Evolutionary conservation across 345 rosid genomes (phyloP).

Genomic region (Salix exigua): DNA sequence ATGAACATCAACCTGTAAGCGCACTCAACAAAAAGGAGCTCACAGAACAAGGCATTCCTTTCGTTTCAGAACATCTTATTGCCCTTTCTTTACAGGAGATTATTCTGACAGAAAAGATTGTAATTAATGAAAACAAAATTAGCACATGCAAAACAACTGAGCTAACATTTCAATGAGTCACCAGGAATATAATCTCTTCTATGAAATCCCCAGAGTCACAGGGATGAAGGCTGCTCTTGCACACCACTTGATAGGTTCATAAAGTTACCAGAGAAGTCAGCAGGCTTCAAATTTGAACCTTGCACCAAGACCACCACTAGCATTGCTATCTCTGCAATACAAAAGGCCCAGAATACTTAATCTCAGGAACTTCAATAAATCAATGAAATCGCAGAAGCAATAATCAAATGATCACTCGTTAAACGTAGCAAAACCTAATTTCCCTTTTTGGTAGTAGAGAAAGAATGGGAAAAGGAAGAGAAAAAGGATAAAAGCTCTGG

Average conservation of each 20-base stretch:
- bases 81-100: conserved; percentile 30
- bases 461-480: background rate
- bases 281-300: conserved; percentile 13
- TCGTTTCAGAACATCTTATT: conserved; percentile 14
- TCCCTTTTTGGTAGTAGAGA: background rate
- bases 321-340: conserved; percentile 38
- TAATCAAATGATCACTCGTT: background rate
- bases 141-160: conserved; percentile 28
- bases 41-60: conserved; percentile 24
- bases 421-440: background rate
- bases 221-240: conserved; percentile 16
- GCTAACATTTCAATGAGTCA: conserved; percentile 16
- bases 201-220: conserved; percentile 28
- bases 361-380: background rate
- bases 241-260: conserved; percentile 18
- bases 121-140: conserved; percentile 29
- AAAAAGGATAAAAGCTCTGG: background rate
- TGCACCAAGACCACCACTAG: background rate
- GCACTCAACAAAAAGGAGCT: conserved; percentile 8
- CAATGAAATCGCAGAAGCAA: background rate
- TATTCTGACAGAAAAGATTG: conserved; percentile 32
- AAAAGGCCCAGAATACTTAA: background rate
- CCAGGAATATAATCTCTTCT: conserved; percentile 22
- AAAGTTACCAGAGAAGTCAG: conserved; percentile 20
- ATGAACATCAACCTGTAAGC: conserved; percentile 4